Evolutionary conservation across 768 basidiomycete genomes (phyloP), one percentile per base, ranked within the genome.

Genomic region (Naematelia aurantialba): DNA sequence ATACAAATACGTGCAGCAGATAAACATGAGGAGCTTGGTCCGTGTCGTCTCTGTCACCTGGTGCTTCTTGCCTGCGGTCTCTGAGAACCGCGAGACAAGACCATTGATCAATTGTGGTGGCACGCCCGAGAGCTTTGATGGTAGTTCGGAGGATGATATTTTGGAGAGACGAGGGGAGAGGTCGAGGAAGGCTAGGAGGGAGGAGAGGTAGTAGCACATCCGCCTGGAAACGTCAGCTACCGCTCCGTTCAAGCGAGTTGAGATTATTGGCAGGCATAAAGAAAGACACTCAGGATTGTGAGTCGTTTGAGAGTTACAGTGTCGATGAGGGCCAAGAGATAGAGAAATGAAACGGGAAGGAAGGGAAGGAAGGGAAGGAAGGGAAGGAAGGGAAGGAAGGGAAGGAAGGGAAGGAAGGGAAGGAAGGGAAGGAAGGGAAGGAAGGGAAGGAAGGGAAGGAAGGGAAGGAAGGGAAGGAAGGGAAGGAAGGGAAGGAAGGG

Each of bases 1-100:
- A 50, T 83, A 84, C 26, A 96, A 82, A 68, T 87, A 89, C 0
- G 94, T 79, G 1, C 88, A 86, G 60, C 94, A 87, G 71, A 92
- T 82, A 68, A 90, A 84, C 1, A 88, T 84, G 57, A 91, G 77
- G 1, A 94, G 80, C 66, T 82, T 84, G 2, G 86, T 86, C 71
- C 88, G 83, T 30, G 82, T 87, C 55, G 84, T 81, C 4, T 86
- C 81, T 2, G 92, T 96, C 21, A 82, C 73, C 56, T 81, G 80
- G 0, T 61, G 89, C 88, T 81, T 81, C 17, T 83, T 83, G 5
- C 83, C 87, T 8, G 45, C 19, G 66, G 88, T 80, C 77, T 96
- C 91, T 0, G 91, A 86, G 78, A 94, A 98, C 54, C 89, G 81
- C 2, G 85, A 80, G 24, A 91, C 67, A 21, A 96, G 79, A 4